Base-by-base conservation (phyloP, 345 rosid species). In the Aegle marmelos region DNA sequence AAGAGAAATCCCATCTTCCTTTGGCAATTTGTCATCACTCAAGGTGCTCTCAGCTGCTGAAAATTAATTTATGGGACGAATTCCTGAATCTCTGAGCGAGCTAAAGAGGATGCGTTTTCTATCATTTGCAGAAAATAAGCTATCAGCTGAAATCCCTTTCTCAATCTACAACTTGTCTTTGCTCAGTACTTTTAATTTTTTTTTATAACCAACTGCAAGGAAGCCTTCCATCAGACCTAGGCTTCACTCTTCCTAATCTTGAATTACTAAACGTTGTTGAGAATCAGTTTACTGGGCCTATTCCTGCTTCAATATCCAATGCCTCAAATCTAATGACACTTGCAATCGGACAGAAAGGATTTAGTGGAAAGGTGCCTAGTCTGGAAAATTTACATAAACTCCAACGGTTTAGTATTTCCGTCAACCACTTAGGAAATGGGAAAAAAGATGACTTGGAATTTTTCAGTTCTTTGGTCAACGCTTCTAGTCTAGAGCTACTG, bases 21-120 rank as follows among this genome's bases (percentile, higher is more conserved):
- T 68, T 0, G 84, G 81, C 19, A 84, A 84, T 39, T 64, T 84
- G 50, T 75, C 87, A 4, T 81, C 78, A 6, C 66, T 84, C 4
- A 4, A 21, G 1, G 6, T 0, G 8, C 17, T 84, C 0, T 61
- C 65, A 14, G 73, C 37, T 14, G 0, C 2, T 22, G 10, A 0
- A 7, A 79, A 79, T 65, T 25, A 68, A 56, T 67, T n/a, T 3
- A 21, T 4, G 10, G 71, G 71, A 68, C 27, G 28, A 68, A 68
- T 68, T 37, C 71, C 54, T 22, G 71, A 13, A 9, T 39, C 48
- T 3, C 11, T 84, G 6, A 61, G 79, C 0, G 21, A 64, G 45
- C 25, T 79, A 27, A 71, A 33, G 10, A 78, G 2, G 71, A 37
- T 68, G 28, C 13, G 1, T n/a, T 0, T 0, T 24, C 5, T 39